These are phyloP conservation scores for Citrus hindsii DNA, from an alignment of 345 rosid species.

Conservation along the genomic window DNA sequence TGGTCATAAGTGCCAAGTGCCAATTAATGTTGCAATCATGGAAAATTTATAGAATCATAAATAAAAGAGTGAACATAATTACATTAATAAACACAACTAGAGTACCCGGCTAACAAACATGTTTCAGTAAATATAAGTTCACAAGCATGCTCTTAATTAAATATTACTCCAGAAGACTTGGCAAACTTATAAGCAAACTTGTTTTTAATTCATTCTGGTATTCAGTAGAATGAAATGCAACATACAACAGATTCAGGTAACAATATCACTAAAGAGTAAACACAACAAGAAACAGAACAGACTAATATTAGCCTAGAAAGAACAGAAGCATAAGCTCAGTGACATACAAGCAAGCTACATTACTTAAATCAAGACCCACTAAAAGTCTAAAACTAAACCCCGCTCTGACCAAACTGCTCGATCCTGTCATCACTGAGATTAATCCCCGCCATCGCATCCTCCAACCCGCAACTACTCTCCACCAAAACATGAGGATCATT, in stretches of 20 bases:
- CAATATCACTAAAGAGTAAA: not conserved
- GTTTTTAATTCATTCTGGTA: not conserved
- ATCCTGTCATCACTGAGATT: slow-evolving; percentile 40
- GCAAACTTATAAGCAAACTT: not conserved
- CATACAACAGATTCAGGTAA: not conserved
- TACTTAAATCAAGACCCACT: slow-evolving; percentile 11
- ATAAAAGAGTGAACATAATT: not conserved
- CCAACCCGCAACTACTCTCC: slow-evolving; percentile 45
- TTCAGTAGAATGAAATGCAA: not conserved
- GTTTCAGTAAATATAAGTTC: not conserved
- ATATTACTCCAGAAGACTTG: not conserved
- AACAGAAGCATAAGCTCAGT: not conserved
- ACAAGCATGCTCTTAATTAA: not conserved
- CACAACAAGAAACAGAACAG: not conserved
- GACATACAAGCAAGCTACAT: slow-evolving; percentile 6
- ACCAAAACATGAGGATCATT: slow-evolving; percentile 55
- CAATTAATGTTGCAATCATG: not conserved
- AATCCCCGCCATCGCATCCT: slow-evolving; percentile 29
- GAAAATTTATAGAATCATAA: not conserved
- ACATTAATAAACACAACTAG: not conserved
- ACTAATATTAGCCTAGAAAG: not conserved
- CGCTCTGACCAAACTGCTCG: slow-evolving; percentile 27
- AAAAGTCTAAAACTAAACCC: not conserved
- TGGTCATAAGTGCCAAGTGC: too few relatives aligned
- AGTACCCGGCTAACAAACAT: not conserved